phyloP scores from a whole-genome alignment of 2,329 filamentous ascomycete genomes.

The Trichoderma sp. region DNA sequence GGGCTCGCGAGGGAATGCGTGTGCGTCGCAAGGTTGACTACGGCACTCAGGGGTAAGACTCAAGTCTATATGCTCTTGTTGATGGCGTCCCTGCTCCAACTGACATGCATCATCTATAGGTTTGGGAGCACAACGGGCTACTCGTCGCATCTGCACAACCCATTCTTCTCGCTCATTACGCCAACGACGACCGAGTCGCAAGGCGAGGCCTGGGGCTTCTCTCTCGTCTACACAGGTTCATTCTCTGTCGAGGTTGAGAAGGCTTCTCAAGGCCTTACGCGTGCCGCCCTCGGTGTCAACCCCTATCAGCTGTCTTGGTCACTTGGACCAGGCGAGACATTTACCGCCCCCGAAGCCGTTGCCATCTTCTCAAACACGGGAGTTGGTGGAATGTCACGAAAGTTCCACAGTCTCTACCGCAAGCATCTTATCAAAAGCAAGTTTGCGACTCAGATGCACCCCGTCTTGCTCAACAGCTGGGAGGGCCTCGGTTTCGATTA shows the following conservation, averaged over 20 bases:
- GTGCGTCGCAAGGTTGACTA: conserved; percentile 54
- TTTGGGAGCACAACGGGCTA: conserved; percentile 61
- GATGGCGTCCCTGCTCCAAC: not conserved
- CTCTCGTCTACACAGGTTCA: conserved; percentile 61
- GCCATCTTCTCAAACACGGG: conserved; percentile 58
- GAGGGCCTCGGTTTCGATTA: conserved; percentile 59
- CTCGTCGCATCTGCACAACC: conserved; percentile 62
- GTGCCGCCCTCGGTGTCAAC: conserved; percentile 59
- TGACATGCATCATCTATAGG: conserved; percentile 31
- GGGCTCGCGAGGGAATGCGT: conserved; percentile 56
- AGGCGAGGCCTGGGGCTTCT: conserved; percentile 63
- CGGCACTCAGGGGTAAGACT: conserved; percentile 50
- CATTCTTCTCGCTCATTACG: conserved; percentile 57
- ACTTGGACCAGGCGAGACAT: conserved; percentile 52
- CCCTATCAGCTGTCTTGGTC: conserved; percentile 58
- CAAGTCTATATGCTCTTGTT: not conserved
- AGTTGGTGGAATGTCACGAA: conserved; percentile 59
- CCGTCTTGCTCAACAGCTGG: conserved; percentile 62
- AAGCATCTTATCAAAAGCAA: conserved; percentile 59
- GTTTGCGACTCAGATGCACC: conserved; percentile 49
- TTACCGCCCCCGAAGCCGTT: conserved; percentile 61
- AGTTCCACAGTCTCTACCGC: conserved; percentile 59
- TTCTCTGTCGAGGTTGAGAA: conserved; percentile 61
- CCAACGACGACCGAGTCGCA: conserved; percentile 57
- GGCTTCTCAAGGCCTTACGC: conserved; percentile 58